Evolutionary conservation across 2,329 filamentous ascomycete species (phyloP), one percentile per base, ranked within the genome.

Genomic region (Eutypella sp.): DNA sequence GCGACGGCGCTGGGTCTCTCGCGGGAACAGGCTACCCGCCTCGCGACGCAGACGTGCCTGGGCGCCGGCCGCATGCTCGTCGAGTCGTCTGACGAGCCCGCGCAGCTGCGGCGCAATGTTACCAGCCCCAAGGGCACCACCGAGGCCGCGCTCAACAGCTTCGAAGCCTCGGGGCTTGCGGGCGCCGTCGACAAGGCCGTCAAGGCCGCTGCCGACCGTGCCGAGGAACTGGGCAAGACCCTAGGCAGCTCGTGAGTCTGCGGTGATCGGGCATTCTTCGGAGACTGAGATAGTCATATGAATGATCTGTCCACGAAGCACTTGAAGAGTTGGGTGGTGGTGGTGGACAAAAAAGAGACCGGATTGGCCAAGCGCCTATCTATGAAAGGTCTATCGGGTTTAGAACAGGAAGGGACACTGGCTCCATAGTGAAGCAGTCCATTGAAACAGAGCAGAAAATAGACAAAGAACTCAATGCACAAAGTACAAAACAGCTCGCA

Each of bases 91-190:
- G 72, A 75, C 2, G 63, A 67, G 27, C 71, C 73, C 0, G 55
- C 66, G 0, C 71, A 76, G 60, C 63, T 76, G 41, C 67, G 73
- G 44, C 72, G 64, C 53, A 76, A 76, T 55, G 73, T 76, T 42
- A 76, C 73, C 5, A 76, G 73, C 61, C 73, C 73, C 20, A 75
- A 75, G 50, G 73, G 73, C 24, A 76, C 73, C 3, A 76, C 73
- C 0, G 63, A 74, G 36, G 73, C 73, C 11, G 73, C 72, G 0
- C 62, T 76, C 15, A 61, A 72, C 46, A 74, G 69, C 56, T 75
- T 76, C 29, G 71, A 74, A 52, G 62, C 64, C 23, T 66, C 66
- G 0, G 69, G 69, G 0, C 62, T 75, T 38, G 63, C 68, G 55
- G 64, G 63, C 0, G 67, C 69, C 27, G 72, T 76, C 2, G 63